These are phyloP conservation scores for Logfia minima DNA, from an alignment of 129 eudicot species.

Conservation along the genomic window DNA sequence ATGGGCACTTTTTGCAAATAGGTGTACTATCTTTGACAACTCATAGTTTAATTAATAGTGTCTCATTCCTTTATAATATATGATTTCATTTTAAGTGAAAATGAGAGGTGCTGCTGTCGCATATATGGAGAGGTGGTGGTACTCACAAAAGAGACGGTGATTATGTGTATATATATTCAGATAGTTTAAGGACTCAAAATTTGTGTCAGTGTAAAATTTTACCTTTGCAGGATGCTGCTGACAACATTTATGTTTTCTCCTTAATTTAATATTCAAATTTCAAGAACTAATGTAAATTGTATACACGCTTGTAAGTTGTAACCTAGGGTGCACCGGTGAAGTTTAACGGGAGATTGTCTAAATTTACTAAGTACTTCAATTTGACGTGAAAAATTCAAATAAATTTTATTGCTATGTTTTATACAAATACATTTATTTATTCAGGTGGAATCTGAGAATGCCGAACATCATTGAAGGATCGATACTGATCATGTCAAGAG, in stretches of 20 bases:
- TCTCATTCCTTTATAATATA: background rate
- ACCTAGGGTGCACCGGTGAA: too few relatives aligned
- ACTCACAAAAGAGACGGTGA: background rate
- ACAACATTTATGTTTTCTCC: background rate
- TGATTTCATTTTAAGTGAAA: too few relatives aligned
- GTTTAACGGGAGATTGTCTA: too few relatives aligned
- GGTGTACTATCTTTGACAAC: constrained; percentile 28
- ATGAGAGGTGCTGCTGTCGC: background rate
- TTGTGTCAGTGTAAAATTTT: background rate
- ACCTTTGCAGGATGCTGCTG: background rate
- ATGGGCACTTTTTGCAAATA: constrained; percentile 67
- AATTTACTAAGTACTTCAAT: background rate
- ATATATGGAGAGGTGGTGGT: background rate
- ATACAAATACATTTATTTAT: background rate
- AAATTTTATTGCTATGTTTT: too few relatives aligned
- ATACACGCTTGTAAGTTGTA: too few relatives aligned
- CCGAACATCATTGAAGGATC: constrained; percentile 75
- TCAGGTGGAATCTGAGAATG: constrained; percentile 58
- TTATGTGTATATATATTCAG: background rate
- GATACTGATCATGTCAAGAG: constrained; percentile 65
- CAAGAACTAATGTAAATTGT: too few relatives aligned
- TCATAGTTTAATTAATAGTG: background rate
- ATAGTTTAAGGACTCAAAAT: background rate
- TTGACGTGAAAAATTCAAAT: background rate
- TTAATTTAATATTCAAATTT: too few relatives aligned